Percentiles rank a stretch among this genome's conserved stretches.
These are phyloP conservation scores for Linanthus parryae DNA, from an alignment of 148 eudicot genomes.

Conservation along the genomic window DNA sequence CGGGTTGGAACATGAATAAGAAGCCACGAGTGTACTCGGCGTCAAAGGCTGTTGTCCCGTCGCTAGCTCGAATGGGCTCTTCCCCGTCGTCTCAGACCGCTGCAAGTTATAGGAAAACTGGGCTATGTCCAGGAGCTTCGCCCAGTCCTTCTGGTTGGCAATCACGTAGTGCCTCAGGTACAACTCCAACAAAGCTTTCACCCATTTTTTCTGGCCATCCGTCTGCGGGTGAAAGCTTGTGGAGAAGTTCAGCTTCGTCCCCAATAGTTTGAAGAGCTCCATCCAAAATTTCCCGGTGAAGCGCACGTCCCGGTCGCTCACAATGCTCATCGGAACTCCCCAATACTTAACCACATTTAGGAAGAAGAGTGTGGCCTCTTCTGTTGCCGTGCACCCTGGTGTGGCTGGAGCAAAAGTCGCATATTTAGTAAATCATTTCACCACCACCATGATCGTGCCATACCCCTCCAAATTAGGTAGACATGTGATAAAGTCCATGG, in stretches of 20 bases:
- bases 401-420: neutral
- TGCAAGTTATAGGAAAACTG: neutral
- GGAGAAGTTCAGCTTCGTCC: neutral
- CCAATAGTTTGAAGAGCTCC: neutral
- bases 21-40: neutral
- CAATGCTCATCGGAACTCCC: neutral
- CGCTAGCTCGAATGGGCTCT: neutral
- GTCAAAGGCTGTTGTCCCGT: neutral
- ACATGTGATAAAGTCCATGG: neutral
- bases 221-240: too few species aligned
- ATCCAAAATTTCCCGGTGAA: constrained; percentile 4
- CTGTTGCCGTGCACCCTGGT: neutral
- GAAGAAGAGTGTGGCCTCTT: neutral
- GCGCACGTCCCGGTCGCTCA: neutral
- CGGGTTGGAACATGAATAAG: neutral
- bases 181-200: neutral
- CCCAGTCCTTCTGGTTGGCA: neutral
- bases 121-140: neutral
- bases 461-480: neutral
- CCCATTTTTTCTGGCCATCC: neutral
- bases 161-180: constrained; percentile 5
- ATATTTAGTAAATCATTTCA: neutral
- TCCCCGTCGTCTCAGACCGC: neutral
- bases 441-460: neutral
- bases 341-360: neutral